Evolutionary conservation across 2,329 filamentous ascomycete genomes (phyloP), one percentile per base, ranked within the genome.

Genomic region (Aspergillus candidus): DNA sequence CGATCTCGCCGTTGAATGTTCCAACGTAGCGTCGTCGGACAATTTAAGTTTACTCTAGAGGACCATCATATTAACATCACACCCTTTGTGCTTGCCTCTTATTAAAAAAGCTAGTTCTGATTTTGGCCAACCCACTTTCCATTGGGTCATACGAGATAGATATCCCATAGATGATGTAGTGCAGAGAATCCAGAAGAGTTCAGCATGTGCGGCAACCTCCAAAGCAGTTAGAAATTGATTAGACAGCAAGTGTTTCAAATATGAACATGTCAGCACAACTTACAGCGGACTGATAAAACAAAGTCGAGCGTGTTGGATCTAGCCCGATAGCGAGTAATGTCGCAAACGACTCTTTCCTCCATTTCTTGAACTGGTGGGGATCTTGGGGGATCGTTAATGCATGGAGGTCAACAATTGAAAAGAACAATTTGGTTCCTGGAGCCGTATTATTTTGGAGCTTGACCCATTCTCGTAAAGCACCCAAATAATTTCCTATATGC

Each of bases 71-170:
- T 32, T 32, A 17, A 11, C 17, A 11, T 13, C 14, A n/a, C 10
- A 11, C 11, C 7, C 5, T 30, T 11, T 30, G 6, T 15, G 30
- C 11, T 15, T 34, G 14, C 17, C 22, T 35, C 27, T 41, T 12
- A 46, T 43, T 17, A 6, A 27, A 10, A 27, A 27, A 6, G 22
- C 4, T 27, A 8, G 7, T 10, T 27, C 6, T 27, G 22, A 27
- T 27, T 10, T 6, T 10, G 22, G 22, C 6, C 22, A 22, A 47
- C 60, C 52, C 60, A 88, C 88, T 82, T 98, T 98, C 90, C 93
- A 98, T 67, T 97, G 93, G 22, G 93, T 97, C 93, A 98, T 98
- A n/a, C 93, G 78, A 8, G 85, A 85, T n/a, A 98, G 72, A 68
- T 95, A 94, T 32, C 93, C 93, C 67, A 93, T 89, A 4, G 87